Conservation (phyloP, 2,329 filamentous ascomycete species). For the Epichloe hybrida region DNA sequence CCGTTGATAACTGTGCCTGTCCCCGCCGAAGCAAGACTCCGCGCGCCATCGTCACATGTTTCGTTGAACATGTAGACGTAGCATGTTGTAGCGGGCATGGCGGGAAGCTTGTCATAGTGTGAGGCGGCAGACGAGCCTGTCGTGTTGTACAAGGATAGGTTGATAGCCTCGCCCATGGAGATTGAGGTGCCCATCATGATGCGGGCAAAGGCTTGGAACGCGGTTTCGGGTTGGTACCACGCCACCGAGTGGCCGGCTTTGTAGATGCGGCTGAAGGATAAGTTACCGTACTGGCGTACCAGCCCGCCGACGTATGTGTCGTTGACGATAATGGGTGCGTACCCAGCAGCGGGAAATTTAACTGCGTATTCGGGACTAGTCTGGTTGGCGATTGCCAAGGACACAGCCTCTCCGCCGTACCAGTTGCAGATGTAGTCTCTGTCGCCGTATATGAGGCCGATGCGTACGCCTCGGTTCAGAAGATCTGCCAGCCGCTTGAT, state of each 20-base stretch:
- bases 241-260: constrained; percentile 52
- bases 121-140: constrained; percentile 38
- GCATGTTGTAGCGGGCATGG: constrained; percentile 39
- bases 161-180: constrained; percentile 38
- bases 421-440: constrained; percentile 53
- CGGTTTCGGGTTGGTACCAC: constrained; percentile 46
- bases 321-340: constrained; percentile 58
- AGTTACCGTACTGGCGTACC: constrained; percentile 64
- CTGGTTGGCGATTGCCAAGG: constrained; percentile 43
- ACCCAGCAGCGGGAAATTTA: constrained; percentile 53
- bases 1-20: constrained; percentile 47
- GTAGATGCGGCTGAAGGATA: constrained; percentile 54
- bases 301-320: constrained; percentile 54
- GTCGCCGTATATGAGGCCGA: constrained; percentile 60
- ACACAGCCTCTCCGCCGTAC: constrained; percentile 62
- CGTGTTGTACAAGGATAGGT: constrained; percentile 40
- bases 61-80: constrained; percentile 39
- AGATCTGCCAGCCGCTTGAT: constrained; percentile 45
- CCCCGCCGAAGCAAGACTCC: constrained; percentile 32
- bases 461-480: constrained; percentile 47
- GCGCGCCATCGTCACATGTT: constrained; percentile 38
- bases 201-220: constrained; percentile 46
- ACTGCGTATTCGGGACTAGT: constrained; percentile 32
- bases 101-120: constrained; percentile 37
- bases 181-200: constrained; percentile 43